These are phyloP conservation scores for Chrysoporthe puriensis DNA, from an alignment of 2,329 filamentous ascomycete genomes.

Conservation along the genomic window DNA sequence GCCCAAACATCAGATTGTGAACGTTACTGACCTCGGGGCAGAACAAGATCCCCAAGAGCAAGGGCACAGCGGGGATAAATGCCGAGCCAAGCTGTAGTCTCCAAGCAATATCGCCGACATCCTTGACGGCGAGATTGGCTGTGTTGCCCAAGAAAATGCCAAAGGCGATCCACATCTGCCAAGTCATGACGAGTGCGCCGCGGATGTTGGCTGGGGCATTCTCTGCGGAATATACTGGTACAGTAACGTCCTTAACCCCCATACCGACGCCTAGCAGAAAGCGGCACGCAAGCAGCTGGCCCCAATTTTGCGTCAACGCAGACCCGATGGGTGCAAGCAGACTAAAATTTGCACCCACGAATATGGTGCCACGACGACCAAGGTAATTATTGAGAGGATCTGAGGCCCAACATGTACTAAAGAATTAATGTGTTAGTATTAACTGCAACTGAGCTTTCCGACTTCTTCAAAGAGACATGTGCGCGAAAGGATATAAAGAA, in stretches of 20 bases:
- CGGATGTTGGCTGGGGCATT: constrained; percentile 44
- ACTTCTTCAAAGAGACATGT: neutral
- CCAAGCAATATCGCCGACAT: constrained; percentile 31
- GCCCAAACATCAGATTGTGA: constrained; percentile 33
- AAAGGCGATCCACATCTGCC: constrained; percentile 37
- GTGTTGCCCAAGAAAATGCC: constrained; percentile 49
- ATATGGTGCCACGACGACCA: constrained; percentile 67
- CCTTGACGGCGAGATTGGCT: constrained; percentile 46
- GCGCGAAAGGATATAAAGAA: neutral
- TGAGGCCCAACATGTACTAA: constrained; percentile 38
- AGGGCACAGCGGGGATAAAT: neutral
- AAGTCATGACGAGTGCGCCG: constrained; percentile 45
- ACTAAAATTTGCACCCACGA: constrained; percentile 57
- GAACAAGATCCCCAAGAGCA: constrained; percentile 2
- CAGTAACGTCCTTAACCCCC: constrained; percentile 42
- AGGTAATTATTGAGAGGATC: constrained; percentile 60
- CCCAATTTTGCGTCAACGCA: constrained; percentile 36
- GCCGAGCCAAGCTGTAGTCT: neutral
- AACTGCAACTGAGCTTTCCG: neutral
- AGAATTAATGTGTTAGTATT: neutral
- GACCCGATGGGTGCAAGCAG: neutral
- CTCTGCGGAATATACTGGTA: constrained; percentile 42
- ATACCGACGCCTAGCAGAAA: constrained; percentile 44
- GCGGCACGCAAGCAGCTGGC: constrained; percentile 39
- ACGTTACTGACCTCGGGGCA: constrained; percentile 38